These are phyloP conservation scores for Fulvia fulva DNA, from an alignment of 2,329 filamentous ascomycete species.

Conservation along the genomic window DNA sequence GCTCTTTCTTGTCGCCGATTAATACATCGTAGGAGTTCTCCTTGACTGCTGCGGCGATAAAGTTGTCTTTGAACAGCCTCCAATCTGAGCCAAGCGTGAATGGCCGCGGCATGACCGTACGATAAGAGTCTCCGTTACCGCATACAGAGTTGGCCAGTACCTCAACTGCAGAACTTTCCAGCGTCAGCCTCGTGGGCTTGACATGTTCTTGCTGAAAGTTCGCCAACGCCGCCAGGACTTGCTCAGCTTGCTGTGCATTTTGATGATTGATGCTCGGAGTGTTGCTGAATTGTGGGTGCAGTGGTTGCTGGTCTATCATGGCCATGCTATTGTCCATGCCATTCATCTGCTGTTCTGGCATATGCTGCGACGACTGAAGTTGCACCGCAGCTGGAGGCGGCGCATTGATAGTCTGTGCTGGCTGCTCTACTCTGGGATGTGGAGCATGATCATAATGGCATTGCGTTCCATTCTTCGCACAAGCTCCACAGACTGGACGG, in stretches of 20 bases:
- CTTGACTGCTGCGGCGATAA: constrained; percentile 28
- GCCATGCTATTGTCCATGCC: constrained; percentile 11
- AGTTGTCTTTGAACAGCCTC: constrained; percentile 26
- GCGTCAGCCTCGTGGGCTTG: constrained; percentile 23
- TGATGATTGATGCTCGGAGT: constrained; percentile 5
- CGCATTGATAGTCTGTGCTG: neutral
- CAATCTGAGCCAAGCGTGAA: constrained; percentile 25
- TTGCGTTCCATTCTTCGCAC: constrained; percentile 11
- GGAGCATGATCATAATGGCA: constrained; percentile 28
- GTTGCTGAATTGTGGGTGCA: constrained; percentile 2
- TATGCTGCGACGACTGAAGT: neutral
- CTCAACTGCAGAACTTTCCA: constrained; percentile 29
- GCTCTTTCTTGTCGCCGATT: constrained; percentile 27
- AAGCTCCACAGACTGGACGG: constrained; percentile 27
- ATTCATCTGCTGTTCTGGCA: constrained; percentile 5
- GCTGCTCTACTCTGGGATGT: constrained; percentile 8
- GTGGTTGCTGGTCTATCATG: constrained; percentile 3
- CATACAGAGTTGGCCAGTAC: constrained; percentile 29
- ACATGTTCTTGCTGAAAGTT: constrained; percentile 29
- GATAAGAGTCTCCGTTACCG: constrained; percentile 31
- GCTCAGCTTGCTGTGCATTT: constrained; percentile 13
- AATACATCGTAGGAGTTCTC: constrained; percentile 32
- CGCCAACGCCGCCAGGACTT: constrained; percentile 17
- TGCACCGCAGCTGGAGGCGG: neutral
- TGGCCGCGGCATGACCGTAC: constrained; percentile 11